phyloP scores from a whole-genome alignment of 305 asterid genomes.

The Solanum hybrid region DNA sequence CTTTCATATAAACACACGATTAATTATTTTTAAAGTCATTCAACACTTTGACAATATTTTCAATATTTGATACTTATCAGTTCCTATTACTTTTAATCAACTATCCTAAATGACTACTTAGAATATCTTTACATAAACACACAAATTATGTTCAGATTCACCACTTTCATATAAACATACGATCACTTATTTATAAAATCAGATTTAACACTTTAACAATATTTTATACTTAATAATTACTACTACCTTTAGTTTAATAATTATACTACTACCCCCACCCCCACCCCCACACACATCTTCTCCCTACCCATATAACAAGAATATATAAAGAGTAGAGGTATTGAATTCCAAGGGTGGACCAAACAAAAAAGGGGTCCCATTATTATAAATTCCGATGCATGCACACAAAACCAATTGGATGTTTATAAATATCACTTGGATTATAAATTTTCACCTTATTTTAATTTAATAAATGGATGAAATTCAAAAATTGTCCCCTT shows the following conservation, averaged over 20 bases:
- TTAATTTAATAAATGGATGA: conserved; percentile 1
- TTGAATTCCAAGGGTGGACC: conserved; percentile 41
- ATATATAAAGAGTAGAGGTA: neutral
- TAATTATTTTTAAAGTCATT: too few species aligned
- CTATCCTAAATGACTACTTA: neutral
- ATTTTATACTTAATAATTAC: neutral
- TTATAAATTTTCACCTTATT: conserved; percentile 6
- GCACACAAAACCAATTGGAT: conserved; percentile 37
- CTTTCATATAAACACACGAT: too few species aligned
- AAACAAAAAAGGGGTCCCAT: conserved; percentile 11
- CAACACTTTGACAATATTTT: too few species aligned
- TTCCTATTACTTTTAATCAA: too few species aligned
- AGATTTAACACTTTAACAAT: neutral
- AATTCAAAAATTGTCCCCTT: conserved; percentile 34
- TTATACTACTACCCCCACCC: neutral
- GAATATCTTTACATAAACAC: neutral
- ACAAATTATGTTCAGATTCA: neutral
- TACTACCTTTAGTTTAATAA: neutral
- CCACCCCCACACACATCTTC: neutral
- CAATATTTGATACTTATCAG: too few species aligned
- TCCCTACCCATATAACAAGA: neutral
- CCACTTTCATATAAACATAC: neutral
- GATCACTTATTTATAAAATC: neutral
- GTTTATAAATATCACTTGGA: conserved; percentile 20
- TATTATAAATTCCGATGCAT: conserved; percentile 35